These are phyloP conservation scores for Axilococcus clingmanii DNA, from an alignment of 139 green algal species.

Conservation along the genomic window DNA sequence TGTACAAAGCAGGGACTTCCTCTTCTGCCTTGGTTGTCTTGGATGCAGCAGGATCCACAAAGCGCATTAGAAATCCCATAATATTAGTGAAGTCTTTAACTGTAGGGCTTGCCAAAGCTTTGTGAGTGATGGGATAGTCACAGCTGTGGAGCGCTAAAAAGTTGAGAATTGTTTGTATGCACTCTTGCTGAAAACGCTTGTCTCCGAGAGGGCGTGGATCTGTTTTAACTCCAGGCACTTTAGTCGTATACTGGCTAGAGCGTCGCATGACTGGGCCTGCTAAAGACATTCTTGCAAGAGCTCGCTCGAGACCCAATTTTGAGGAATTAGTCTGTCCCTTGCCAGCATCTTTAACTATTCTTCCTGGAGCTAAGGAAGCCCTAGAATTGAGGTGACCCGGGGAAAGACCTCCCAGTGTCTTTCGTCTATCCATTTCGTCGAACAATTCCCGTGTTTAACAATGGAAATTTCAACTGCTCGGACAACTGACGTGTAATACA, in stretches of 20 bases:
- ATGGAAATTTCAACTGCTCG: too few species aligned
- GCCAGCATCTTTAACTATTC: conserved; percentile 26
- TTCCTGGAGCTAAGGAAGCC: conserved; percentile 20
- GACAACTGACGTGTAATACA: too few species aligned
- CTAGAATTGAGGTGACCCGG: conserved; percentile 42
- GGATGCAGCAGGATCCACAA: conserved; percentile 62
- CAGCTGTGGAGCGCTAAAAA: conserved; percentile 79
- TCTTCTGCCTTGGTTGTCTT: conserved; percentile 72
- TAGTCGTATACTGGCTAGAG: conserved; percentile 40
- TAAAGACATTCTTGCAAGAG: conserved; percentile 34
- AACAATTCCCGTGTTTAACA: background rate
- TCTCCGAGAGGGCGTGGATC: conserved; percentile 71
- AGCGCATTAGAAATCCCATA: conserved; percentile 72
- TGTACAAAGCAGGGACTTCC: conserved; percentile 82
- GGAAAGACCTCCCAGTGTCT: conserved; percentile 60
- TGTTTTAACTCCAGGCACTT: conserved; percentile 25
- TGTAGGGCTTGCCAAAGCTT: conserved; percentile 64
- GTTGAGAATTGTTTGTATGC: conserved; percentile 61
- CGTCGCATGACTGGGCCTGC: conserved; percentile 28
- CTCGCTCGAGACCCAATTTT: conserved; percentile 10
- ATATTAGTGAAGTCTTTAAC: conserved; percentile 87
- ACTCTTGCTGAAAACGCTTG: conserved; percentile 61
- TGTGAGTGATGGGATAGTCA: conserved; percentile 54
- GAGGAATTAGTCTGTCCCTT: conserved; percentile 3
- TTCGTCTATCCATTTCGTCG: conserved; percentile 44